phyloP scores from a whole-genome alignment of 2,329 filamentous ascomycete genomes.

The Pseudogymnoascus sp. region DNA sequence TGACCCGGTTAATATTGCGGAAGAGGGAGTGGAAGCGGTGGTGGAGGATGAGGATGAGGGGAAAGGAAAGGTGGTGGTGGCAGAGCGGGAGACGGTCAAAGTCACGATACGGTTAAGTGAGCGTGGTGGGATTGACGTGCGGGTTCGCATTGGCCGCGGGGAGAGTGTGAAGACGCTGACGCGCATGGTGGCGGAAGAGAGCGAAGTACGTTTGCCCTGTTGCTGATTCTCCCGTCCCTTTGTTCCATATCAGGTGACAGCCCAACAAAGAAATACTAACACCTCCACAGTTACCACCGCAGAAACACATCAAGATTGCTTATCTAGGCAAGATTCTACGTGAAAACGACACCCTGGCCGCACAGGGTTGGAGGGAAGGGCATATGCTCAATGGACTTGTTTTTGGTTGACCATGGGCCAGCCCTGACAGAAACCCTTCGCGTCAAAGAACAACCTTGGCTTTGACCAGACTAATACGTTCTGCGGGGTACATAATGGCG shows the following conservation, averaged over 20 bases:
- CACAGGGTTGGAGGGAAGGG: conserved; percentile 68
- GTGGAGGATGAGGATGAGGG: conserved; percentile 20
- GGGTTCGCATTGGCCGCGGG: conserved; percentile 47
- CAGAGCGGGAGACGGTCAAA: conserved; percentile 21
- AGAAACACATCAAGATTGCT: conserved; percentile 59
- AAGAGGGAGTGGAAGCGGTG: conserved; percentile 26
- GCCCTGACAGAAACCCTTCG: neutral
- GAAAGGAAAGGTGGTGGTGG: conserved; percentile 24
- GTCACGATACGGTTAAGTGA: conserved; percentile 21
- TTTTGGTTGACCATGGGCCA: conserved; percentile 16
- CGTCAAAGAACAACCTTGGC: neutral
- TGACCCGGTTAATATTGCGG: conserved; percentile 53
- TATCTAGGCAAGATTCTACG: conserved; percentile 77
- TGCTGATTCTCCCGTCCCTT: neutral
- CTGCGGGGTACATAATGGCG: neutral
- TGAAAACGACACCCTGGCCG: conserved; percentile 55
- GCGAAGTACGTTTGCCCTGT: conserved; percentile 44
- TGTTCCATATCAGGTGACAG: neutral
- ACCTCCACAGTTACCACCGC: conserved; percentile 41
- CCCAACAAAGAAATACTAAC: neutral
- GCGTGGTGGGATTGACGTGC: conserved; percentile 54
- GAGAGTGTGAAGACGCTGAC: conserved; percentile 60
- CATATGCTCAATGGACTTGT: conserved; percentile 74
- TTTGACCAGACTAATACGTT: neutral
- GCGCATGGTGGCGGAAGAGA: conserved; percentile 55